Evolutionary conservation across 345 rosid genomes (phyloP), one percentile per base, ranked within the genome.

Genomic region (Erucastrum elatum): DNA sequence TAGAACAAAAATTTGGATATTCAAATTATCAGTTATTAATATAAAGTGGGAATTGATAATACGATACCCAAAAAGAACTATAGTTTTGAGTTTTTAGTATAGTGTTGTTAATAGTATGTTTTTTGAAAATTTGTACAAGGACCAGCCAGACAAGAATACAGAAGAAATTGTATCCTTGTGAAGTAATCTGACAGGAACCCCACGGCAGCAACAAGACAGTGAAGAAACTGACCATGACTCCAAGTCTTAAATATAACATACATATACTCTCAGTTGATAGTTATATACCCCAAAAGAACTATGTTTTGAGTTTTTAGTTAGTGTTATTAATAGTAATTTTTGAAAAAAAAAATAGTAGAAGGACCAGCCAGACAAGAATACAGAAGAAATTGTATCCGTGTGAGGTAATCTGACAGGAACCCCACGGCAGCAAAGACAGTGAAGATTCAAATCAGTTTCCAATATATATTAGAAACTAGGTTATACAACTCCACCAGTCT

Each of bases 101-200:
- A 67, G 51, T 39, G 44, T 39, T 39, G 9, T 8, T 39, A 39
- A 39, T 39, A 39, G 44, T 39, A 39, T 39, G n/a, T 13, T n/a
- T 1, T 37, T 37, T 3, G 5, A 39, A 11, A 12, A 44, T 3
- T 46, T 4, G 55, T 13, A 46, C 4, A 41, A 64, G 72, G n/a
- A 68, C 39, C 44, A 15, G 34, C 58, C 37, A 41, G 59, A 59
- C 55, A 72, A 78, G 17, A 60, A 65, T 71, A 64, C 56, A 70
- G 66, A 53, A 46, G 30, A 65, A 35, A 64, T 39, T 46, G 76
- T 77, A 44, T 46, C 9, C 65, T 56, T 39, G 81, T 78, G 68
- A 49, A 68, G 82, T 16, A 65, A 69, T 77, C 81, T 78, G 82
- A 66, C 73, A 72, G 64, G 68, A 78, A 72, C 77, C 81, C 82